These are phyloP conservation scores for Telfairia occidentalis DNA, from an alignment of 331 rosid species.

Conservation along the genomic window DNA sequence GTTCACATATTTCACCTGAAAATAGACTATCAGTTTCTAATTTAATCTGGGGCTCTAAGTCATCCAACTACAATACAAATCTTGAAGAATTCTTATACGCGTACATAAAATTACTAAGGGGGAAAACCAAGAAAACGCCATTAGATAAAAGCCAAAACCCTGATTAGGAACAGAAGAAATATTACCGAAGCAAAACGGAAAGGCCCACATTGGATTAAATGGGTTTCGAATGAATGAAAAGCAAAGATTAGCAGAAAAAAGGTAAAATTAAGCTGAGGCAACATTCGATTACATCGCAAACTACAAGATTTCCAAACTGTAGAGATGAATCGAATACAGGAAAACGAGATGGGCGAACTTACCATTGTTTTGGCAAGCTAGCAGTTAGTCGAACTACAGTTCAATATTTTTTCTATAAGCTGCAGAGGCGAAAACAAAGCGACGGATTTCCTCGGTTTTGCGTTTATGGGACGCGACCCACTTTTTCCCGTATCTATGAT, in stretches of 20 bases:
- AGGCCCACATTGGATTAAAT: background rate
- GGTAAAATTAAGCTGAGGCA: background rate
- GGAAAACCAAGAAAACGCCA: background rate
- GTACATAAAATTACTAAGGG: background rate
- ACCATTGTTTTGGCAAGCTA: conserved; percentile 5
- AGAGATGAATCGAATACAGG: background rate
- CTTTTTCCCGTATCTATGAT: background rate
- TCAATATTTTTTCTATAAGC: background rate
- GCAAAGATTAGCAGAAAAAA: background rate
- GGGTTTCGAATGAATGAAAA: background rate
- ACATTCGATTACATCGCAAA: background rate
- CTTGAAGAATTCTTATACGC: background rate
- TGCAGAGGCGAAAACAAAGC: background rate
- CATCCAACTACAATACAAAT: background rate
- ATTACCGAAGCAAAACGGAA: background rate
- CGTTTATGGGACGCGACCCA: conserved; percentile 2
- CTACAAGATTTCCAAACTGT: background rate
- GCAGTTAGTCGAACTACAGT: background rate
- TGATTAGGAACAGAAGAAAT: background rate
- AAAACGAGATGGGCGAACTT: background rate
- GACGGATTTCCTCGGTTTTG: background rate
- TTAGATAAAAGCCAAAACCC: background rate
- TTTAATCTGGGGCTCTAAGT: background rate
- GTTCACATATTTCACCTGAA: background rate
- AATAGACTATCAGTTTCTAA: background rate